Evolutionary conservation across 768 basidiomycete species (phyloP), one percentile per base, ranked within the genome.

Genomic region (Hemileccinum impolitum): DNA sequence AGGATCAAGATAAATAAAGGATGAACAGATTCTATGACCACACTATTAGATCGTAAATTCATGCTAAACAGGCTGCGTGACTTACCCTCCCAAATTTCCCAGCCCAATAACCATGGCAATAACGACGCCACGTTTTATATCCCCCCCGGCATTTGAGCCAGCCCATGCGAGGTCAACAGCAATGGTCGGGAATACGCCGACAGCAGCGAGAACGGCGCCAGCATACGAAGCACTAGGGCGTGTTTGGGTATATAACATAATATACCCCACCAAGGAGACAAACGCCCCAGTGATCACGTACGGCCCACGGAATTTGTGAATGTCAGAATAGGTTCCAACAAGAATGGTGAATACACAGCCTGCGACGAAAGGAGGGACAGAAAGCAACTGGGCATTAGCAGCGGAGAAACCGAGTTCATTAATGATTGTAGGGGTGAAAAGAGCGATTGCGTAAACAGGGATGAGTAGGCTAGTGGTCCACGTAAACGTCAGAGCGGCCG

Each of bases 51-150:
- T 17, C 13, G 2, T n/a, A 32, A 31, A 25, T 15, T n/a, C 34
- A 17, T 4, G 39, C 6, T 26, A 18, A 26, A 43, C 18, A 5
- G 11, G 28, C 70, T 18, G 65, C 18, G n/a, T 25, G 2, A 39
- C 65, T 48, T 44, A 74, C 57, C 79, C 80, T 51, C 80, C 80
- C 10, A 82, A 63, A 50, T 83, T 84, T 18, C 77, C 80, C 10
- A 77, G 34, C 23, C 78, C 78, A 44, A 78, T 74, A 15, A 82
- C 73, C 69, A 79, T 72, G 5, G 77, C 82, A 31, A 82, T 52
- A 12, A 72, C 70, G 12, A 81, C 71, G 19, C 72, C 82, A 47
- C 74, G 71, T 56, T 78, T 76, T 42, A 77, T 51, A 55, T 80
- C 79, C 19, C 82, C 79, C 19, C 81, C 81, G 0, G 77, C 74